Base-by-base conservation (phyloP, 2,329 filamentous ascomycete species). In the Colletotrichum sp. region DNA sequence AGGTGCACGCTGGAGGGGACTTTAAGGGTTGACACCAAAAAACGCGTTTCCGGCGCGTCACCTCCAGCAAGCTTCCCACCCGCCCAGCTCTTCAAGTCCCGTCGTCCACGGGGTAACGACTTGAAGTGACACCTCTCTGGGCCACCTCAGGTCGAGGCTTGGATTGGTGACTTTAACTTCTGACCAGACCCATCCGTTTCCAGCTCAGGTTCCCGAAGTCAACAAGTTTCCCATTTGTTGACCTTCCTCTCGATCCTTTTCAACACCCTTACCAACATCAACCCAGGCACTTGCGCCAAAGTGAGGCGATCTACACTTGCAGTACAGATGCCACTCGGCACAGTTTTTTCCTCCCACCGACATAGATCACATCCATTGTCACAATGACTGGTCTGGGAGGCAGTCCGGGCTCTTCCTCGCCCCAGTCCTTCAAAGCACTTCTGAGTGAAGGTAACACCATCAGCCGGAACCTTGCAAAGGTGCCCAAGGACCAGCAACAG, bases 401-500 rank as follows among this genome's bases (percentile, higher is more conserved):
- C 52, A 73, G 73, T 3, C n/a, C 49, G 8, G 69, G 49, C 72
- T 77, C 75, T 26, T 78, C 77, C 21, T 8, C 15, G 15, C 64
- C 30, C 0, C 12, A 18, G 8, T 55, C 57, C 34, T 62, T 73
- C 21, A 24, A 60, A 15, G 55, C 24, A 28, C 66, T 71, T 55
- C 36, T 63, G 12, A 62, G 44, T 21, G 36, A 52, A 21, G 44
- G 34, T 24, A 26, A 57, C 7, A 66, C 21, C 24, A 77, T 83
- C 0, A 81, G 80, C 13, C 81, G 80, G 8, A 81, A 77, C 15
- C 77, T 83, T 24, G 75, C 82, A 21, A 82, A 71, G 28, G 82
- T 89, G 8, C 85, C 86, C 1, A 81, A 80, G 18, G 83, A 87
- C 55, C 88, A 89, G 77, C 81, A 81, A 30, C 69, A 70, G 6